phyloP scores from a whole-genome alignment of 2,329 filamentous ascomycete species.

The Zasmidium cellare region DNA sequence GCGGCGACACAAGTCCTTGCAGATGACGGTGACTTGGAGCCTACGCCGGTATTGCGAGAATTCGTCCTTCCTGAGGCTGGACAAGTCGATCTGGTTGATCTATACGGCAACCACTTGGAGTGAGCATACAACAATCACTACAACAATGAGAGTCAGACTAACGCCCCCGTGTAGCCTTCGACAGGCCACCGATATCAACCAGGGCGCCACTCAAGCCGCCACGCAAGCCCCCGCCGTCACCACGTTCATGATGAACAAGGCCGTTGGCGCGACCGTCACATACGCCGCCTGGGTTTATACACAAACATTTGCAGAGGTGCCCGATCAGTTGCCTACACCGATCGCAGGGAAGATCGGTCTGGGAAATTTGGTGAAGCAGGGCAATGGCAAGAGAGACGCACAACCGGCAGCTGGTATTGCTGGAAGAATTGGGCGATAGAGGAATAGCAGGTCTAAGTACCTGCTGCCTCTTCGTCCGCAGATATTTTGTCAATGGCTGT shows the following conservation, averaged over 20 bases:
- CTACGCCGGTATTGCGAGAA: not conserved
- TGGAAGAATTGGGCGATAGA: slow-evolving; percentile 8
- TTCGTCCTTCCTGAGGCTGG: not conserved
- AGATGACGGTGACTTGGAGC: slow-evolving; percentile 1
- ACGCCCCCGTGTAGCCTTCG: slow-evolving; percentile 19
- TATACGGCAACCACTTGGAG: slow-evolving; percentile 5
- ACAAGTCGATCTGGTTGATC: not conserved
- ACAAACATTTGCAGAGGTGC: slow-evolving; percentile 31
- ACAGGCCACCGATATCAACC: slow-evolving; percentile 18
- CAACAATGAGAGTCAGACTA: not conserved
- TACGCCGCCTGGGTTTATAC: slow-evolving; percentile 31
- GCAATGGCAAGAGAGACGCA: slow-evolving; percentile 8
- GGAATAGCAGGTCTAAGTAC: not conserved
- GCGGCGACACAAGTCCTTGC: slow-evolving; percentile 10
- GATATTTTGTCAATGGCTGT: not conserved
- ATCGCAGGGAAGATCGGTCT: slow-evolving; percentile 29
- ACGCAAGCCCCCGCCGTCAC: slow-evolving; percentile 26
- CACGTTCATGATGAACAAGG: slow-evolving; percentile 23
- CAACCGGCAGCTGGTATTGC: slow-evolving; percentile 6
- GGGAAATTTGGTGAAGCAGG: slow-evolving; percentile 21
- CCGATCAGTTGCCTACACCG: slow-evolving; percentile 29
- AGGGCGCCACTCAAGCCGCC: slow-evolving; percentile 14
- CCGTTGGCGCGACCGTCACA: slow-evolving; percentile 19
- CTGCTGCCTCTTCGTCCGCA: not conserved
- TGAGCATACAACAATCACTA: not conserved